A percentile compares a stretch with the other conserved stretches of the same genome.
These are phyloP conservation scores for Akebia trifoliata DNA, from an alignment of 164 flowering plant species.

Conservation along the genomic window DNA sequence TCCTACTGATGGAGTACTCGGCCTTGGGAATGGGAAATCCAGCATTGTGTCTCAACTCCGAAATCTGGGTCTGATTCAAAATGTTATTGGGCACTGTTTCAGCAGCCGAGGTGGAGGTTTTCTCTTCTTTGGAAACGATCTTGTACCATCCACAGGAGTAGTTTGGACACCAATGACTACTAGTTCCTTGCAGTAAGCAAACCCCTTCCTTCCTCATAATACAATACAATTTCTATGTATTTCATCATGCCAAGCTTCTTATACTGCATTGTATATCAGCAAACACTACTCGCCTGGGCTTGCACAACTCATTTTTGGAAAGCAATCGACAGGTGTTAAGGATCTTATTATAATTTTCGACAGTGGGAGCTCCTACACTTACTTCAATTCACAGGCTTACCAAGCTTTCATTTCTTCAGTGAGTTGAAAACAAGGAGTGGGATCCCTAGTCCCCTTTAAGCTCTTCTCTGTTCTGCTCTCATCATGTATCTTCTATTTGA, in stretches of 20 bases:
- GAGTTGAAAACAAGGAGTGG: slow-evolving; percentile 19
- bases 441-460: background rate
- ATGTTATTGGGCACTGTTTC: slow-evolving; percentile 86
- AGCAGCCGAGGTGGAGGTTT: slow-evolving; percentile 66
- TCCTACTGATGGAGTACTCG: slow-evolving; percentile 81
- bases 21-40: slow-evolving; percentile 73
- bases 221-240: background rate
- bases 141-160: slow-evolving; percentile 55
- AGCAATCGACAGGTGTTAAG: slow-evolving; percentile 39
- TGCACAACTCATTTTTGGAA: slow-evolving; percentile 57
- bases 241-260: no score
- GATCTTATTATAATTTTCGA: slow-evolving; percentile 60
- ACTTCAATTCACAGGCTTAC: slow-evolving; percentile 60
- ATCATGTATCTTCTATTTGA: no score
- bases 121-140: slow-evolving; percentile 74
- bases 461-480: no score
- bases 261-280: background rate
- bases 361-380: slow-evolving; percentile 90
- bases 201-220: background rate
- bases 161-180: slow-evolving; percentile 74
- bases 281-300: slow-evolving; percentile 72
- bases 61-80: slow-evolving; percentile 47
- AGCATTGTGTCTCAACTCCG: slow-evolving; percentile 69
- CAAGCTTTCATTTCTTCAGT: slow-evolving; percentile 48
- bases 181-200: slow-evolving; percentile 28